phyloP scores from a whole-genome alignment of 768 basidiomycete genomes.

The Leucocoprinus leucothites region DNA sequence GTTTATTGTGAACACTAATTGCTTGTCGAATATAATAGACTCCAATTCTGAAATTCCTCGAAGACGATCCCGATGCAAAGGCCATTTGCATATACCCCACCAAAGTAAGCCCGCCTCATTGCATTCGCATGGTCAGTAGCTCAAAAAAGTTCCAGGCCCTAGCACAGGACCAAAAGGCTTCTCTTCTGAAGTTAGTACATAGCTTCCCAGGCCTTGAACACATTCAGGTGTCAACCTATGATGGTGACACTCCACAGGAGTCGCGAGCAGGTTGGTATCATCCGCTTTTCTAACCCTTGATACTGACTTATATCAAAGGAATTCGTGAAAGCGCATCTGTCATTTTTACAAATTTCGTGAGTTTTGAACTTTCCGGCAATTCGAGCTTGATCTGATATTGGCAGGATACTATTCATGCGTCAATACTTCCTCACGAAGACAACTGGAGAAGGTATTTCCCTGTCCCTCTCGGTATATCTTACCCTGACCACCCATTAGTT shows the following conservation, averaged over 20 bases:
- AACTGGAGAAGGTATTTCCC: slow-evolving; percentile 63
- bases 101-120: slow-evolving; percentile 47
- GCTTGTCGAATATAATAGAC: slow-evolving; percentile 51
- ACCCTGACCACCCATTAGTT: slow-evolving; percentile 37
- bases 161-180: slow-evolving; percentile 81
- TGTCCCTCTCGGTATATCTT: slow-evolving; percentile 4
- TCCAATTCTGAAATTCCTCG: slow-evolving; percentile 64
- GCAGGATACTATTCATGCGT: slow-evolving; percentile 83
- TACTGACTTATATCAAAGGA: slow-evolving; percentile 28
- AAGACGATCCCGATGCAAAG: slow-evolving; percentile 56
- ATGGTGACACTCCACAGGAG: slow-evolving; percentile 83
- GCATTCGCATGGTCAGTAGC: background rate
- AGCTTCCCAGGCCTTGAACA: slow-evolving; percentile 61
- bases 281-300: background rate
- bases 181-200: slow-evolving; percentile 64
- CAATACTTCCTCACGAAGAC: slow-evolving; percentile 83
- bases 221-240: slow-evolving; percentile 73
- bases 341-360: slow-evolving; percentile 89
- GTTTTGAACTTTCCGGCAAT: slow-evolving; percentile 14
- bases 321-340: slow-evolving; percentile 75
- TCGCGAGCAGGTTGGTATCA: slow-evolving; percentile 47
- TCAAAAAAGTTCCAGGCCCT: slow-evolving; percentile 51
- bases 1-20: background rate
- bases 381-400: background rate
- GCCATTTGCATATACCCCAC: slow-evolving; percentile 89